Percentiles rank a stretch among this genome's conserved stretches.
phyloP scores from a whole-genome alignment of 2,329 filamentous ascomycete species.

The Setomelanomma holmii region DNA sequence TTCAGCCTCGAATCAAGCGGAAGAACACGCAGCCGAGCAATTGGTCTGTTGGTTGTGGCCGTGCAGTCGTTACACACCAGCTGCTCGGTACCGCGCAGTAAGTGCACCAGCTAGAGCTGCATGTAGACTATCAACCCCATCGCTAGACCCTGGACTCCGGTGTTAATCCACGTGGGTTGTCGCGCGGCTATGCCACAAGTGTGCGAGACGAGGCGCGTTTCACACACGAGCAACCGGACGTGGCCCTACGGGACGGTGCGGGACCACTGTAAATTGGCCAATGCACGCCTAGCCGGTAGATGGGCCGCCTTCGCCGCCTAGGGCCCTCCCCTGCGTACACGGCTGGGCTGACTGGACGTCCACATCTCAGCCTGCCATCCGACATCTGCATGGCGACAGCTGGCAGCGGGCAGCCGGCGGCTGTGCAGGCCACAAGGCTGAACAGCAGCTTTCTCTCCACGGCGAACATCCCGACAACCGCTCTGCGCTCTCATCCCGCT shows the following conservation, averaged over 20 bases:
- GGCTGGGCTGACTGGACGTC: neutral
- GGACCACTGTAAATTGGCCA: neutral
- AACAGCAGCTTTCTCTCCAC: neutral
- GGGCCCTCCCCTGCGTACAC: neutral
- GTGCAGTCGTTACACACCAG: too few relatives aligned
- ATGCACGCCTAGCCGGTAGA: neutral
- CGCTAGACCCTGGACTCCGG: neutral
- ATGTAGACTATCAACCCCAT: neutral
- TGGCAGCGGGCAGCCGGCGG: neutral
- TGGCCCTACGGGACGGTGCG: neutral
- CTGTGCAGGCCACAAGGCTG: slow-evolving; percentile 3
- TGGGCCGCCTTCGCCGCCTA: neutral
- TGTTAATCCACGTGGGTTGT: neutral
- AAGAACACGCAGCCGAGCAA: too few relatives aligned
- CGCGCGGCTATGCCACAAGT: neutral
- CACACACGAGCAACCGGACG: neutral
- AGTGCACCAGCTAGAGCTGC: too few relatives aligned
- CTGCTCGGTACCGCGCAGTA: too few relatives aligned
- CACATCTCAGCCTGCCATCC: slow-evolving; percentile 1
- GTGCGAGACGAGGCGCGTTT: neutral
- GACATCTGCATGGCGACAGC: neutral
- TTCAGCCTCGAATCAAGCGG: neutral
- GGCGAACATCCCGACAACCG: neutral
- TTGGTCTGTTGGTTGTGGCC: too few relatives aligned
- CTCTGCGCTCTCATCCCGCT: neutral